These are phyloP conservation scores for Crassisporium funariophilum DNA, from an alignment of 768 basidiomycete genomes.

Conservation along the genomic window DNA sequence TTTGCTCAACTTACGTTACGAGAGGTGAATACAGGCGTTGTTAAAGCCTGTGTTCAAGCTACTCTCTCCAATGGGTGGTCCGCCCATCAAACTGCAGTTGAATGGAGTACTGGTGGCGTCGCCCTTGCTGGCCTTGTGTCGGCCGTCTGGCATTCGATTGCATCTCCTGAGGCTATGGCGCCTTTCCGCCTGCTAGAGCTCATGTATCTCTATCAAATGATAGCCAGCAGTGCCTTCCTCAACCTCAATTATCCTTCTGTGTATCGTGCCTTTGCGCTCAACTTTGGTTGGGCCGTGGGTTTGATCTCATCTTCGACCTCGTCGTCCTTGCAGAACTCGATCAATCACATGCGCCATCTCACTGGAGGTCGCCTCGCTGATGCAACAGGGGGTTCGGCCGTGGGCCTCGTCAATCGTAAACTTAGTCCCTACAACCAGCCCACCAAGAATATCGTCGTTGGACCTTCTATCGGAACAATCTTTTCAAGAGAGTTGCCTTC, in stretches of 20 bases:
- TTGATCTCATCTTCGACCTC: conserved; percentile 56
- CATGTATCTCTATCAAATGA: conserved; percentile 81
- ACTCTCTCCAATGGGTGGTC: conserved; percentile 93
- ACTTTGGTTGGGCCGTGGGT: conserved; percentile 89
- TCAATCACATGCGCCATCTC: conserved; percentile 77
- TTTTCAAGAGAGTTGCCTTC: conserved; percentile 1
- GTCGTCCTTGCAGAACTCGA: conserved; percentile 71
- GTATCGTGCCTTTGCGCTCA: conserved; percentile 79
- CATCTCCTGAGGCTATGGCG: conserved; percentile 54
- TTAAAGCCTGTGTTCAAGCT: conserved; percentile 89
- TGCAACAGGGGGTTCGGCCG: conserved; percentile 57
- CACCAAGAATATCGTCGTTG: too few species aligned
- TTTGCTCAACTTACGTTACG: conserved; percentile 78
- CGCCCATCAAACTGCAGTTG: conserved; percentile 69
- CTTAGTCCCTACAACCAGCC: conserved; percentile 87
- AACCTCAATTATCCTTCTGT: conserved; percentile 86
- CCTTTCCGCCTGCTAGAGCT: conserved; percentile 83
- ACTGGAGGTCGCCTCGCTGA: conserved; percentile 80
- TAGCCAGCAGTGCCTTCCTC: conserved; percentile 78
- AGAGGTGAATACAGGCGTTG: conserved; percentile 65
- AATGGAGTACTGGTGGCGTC: conserved; percentile 75
- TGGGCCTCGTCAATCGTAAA: conserved; percentile 78
- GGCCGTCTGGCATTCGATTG: conserved; percentile 61
- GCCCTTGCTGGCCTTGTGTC: conserved; percentile 64
- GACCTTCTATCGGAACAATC: background rate